Evolutionary conservation across 345 rosid species (phyloP).

Genomic region (Angophora floribunda): DNA sequence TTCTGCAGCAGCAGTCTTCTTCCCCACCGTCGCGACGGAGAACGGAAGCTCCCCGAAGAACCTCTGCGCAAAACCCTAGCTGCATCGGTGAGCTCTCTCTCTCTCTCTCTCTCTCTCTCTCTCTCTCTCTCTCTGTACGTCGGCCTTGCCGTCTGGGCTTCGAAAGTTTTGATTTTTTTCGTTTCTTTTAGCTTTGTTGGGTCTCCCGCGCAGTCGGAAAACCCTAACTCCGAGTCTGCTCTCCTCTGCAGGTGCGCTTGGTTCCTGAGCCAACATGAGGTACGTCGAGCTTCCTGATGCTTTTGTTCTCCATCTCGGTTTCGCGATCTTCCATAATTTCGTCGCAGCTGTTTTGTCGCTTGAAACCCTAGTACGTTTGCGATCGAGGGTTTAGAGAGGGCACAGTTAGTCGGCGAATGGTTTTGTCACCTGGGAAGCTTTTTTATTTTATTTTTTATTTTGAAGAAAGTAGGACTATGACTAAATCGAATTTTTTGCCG

Average conservation of each 20-base stretch:
- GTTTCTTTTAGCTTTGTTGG: background rate
- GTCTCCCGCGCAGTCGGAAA: background rate
- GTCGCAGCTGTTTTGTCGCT: background rate
- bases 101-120: background rate
- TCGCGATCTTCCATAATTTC: background rate
- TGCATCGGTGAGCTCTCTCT: background rate
- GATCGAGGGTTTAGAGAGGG: background rate
- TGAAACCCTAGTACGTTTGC: background rate
- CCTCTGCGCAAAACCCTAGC: background rate
- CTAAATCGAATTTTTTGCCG: background rate
- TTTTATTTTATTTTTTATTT: background rate
- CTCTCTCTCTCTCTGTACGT: background rate
- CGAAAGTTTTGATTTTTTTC: background rate
- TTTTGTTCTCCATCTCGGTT: background rate
- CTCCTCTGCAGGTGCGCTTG: constrained; percentile 7
- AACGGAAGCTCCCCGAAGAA: background rate
- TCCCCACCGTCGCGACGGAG: background rate
- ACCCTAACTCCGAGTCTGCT: background rate
- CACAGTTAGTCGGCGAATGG: background rate
- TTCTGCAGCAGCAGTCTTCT: background rate
- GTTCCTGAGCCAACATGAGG: constrained; percentile 29
- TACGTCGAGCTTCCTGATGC: background rate
- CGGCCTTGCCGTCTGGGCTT: background rate
- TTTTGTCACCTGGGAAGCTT: background rate
- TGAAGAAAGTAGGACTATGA: background rate